Percentiles rank a stretch among this genome's conserved stretches.
Evolutionary conservation across 495 filamentous ascomycete species (phyloP).

Genomic region (Recurvomyces mirabilis): DNA sequence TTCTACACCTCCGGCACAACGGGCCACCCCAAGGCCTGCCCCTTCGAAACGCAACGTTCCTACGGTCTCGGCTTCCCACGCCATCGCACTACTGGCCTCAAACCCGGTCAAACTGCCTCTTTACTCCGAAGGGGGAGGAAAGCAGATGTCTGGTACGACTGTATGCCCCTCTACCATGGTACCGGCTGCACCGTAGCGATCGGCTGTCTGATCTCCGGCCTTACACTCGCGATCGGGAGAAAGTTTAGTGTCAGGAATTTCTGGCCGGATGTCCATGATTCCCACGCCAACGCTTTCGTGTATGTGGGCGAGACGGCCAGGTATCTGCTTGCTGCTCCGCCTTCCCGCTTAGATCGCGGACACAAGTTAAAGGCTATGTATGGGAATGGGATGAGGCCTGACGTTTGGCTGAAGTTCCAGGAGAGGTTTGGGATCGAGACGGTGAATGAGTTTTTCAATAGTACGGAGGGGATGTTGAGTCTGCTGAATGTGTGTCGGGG

Average conservation of each 20-base stretch:
- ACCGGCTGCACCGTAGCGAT: conserved; percentile 50
- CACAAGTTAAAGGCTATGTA: conserved; percentile 59
- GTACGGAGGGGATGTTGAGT: conserved; percentile 31
- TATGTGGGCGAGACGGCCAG: conserved; percentile 78
- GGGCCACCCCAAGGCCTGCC: conserved; percentile 50
- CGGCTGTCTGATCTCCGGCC: conserved; percentile 54
- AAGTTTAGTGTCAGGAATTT: conserved; percentile 61
- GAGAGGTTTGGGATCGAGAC: conserved; percentile 33
- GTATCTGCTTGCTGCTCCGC: conserved; percentile 61
- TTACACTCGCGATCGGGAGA: conserved; percentile 55
- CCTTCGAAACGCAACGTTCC: conserved; percentile 39
- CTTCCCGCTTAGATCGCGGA: conserved; percentile 48
- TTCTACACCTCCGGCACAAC: conserved; percentile 46
- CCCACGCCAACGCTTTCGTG: conserved; percentile 55
- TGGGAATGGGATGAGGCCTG: conserved; percentile 67
- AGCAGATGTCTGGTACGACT: conserved; percentile 56
- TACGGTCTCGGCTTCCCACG: conserved; percentile 30
- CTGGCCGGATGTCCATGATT: conserved; percentile 64
- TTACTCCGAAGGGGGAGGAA: background rate
- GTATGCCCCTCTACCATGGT: conserved; percentile 76
- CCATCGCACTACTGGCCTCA: conserved; percentile 50
- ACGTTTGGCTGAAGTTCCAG: conserved; percentile 61
- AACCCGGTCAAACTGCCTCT: conserved; percentile 8
- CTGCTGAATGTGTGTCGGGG: conserved; percentile 43
- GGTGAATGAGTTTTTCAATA: conserved; percentile 34